A percentile compares a stretch with the other conserved stretches of the same genome.
These are phyloP conservation scores for Tetrapisispora namnaoensis DNA, from an alignment of 805 yeast genomes.

Conservation along the genomic window DNA sequence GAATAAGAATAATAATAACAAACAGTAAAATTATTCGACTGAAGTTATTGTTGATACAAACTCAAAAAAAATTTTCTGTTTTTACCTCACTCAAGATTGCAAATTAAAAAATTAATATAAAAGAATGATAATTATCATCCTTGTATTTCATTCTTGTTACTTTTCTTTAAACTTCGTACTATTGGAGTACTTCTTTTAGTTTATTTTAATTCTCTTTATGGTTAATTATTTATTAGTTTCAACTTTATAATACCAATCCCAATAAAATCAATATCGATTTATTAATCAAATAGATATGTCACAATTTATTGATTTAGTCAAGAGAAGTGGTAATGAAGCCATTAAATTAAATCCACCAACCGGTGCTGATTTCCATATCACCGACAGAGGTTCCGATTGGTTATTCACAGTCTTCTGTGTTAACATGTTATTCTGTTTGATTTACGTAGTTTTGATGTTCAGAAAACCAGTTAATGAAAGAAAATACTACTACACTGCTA, in stretches of 20 bases:
- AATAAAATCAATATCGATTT: neutral
- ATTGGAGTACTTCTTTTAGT: neutral
- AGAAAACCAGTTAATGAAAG: conserved; percentile 27
- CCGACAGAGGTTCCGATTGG: conserved; percentile 59
- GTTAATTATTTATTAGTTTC: neutral
- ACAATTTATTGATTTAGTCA: conserved; percentile 15
- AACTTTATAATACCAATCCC: neutral
- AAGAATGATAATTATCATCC: neutral
- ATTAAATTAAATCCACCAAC: conserved; percentile 37
- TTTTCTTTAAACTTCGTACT: neutral
- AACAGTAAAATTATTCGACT: too few species aligned
- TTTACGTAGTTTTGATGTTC: conserved; percentile 20
- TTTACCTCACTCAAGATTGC: neutral
- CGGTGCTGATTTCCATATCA: conserved; percentile 43
- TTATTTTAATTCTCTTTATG: neutral
- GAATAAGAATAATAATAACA: too few species aligned
- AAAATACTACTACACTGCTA: conserved; percentile 32
- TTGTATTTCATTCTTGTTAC: neutral
- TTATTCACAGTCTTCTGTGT: conserved; percentile 52
- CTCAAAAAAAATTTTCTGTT: neutral
- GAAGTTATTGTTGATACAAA: too few species aligned
- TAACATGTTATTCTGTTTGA: conserved; percentile 31
- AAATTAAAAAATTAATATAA: too few species aligned
- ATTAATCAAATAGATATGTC: conserved; percentile 3
- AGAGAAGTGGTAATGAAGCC: conserved; percentile 34